Evolutionary conservation across 345 rosid genomes (phyloP).

Genomic region (Eucalyptus polyanthemos): DNA sequence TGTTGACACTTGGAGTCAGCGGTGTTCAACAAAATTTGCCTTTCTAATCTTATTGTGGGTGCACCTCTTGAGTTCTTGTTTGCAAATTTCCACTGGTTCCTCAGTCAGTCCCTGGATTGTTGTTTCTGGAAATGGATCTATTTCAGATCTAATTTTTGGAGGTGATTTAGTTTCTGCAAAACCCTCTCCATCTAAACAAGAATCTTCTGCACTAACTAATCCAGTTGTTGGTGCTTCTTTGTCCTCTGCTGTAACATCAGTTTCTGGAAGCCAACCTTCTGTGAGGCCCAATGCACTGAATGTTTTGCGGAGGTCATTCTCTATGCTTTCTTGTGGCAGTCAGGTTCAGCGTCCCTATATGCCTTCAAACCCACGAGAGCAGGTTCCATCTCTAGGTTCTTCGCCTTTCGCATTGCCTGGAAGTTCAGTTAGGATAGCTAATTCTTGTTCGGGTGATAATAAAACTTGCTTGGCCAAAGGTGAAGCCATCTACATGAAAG

Average conservation of each 20-base stretch:
- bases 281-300: constrained; percentile 54
- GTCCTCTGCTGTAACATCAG: constrained; percentile 27
- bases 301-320: constrained; percentile 54
- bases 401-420: constrained; percentile 32
- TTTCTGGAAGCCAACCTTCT: constrained; percentile 39
- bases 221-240: constrained; percentile 33
- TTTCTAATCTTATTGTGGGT: neutral
- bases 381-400: constrained; percentile 46
- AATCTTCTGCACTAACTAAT: constrained; percentile 21
- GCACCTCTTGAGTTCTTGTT: neutral
- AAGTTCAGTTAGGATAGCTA: constrained; percentile 36
- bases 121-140: constrained; percentile 53
- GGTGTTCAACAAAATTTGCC: neutral
- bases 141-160: constrained; percentile 26
- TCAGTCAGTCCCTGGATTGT: neutral
- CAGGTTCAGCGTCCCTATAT: constrained; percentile 37
- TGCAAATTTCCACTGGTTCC: neutral
- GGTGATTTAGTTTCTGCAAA: constrained; percentile 40
- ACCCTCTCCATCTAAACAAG: constrained; percentile 28
- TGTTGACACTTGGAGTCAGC: neutral
- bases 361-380: constrained; percentile 26
- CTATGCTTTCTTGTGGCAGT: constrained; percentile 50
- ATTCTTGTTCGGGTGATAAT: constrained; percentile 31
- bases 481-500: constrained; percentile 73
- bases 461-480: constrained; percentile 80